Conservation (phyloP, 2,329 filamentous ascomycete genomes). For the Cytospora mali region DNA sequence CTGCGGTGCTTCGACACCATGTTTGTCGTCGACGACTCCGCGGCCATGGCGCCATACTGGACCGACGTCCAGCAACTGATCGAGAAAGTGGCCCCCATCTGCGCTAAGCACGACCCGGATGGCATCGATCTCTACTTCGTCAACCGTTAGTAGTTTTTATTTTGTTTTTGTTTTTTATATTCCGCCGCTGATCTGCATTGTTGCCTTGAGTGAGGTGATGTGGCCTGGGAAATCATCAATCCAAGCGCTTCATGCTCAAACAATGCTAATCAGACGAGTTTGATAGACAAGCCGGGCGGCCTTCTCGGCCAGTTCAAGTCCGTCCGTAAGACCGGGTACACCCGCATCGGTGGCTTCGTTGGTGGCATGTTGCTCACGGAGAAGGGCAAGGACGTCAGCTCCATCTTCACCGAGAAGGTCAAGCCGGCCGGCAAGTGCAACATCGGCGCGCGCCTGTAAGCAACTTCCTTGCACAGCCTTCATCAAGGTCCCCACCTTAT, state of each 20-base stretch:
- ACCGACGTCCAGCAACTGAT: slow-evolving; percentile 15
- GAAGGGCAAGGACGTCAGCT: slow-evolving; percentile 32
- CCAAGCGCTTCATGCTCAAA: background rate
- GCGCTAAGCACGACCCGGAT: slow-evolving; percentile 16
- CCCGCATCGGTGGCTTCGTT: slow-evolving; percentile 30
- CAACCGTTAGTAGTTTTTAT: slow-evolving; percentile 6
- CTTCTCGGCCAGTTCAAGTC: slow-evolving; percentile 22
- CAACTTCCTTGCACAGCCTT: background rate
- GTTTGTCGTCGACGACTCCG: slow-evolving; percentile 21
- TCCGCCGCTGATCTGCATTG: background rate
- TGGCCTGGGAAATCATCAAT: background rate
- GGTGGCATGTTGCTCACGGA: slow-evolving; percentile 26
- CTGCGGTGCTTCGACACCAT: slow-evolving; percentile 22
- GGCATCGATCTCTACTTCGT: slow-evolving; percentile 23
- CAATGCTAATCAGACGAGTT: background rate
- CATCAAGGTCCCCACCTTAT: no score
- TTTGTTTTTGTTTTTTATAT: no score
- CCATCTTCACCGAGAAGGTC: slow-evolving; percentile 32
- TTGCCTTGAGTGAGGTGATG: background rate
- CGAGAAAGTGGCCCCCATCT: slow-evolving; percentile 21
- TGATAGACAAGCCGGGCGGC: slow-evolving; percentile 18
- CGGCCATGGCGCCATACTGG: slow-evolving; percentile 19
- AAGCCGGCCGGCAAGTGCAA: slow-evolving; percentile 35
- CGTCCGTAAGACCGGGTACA: slow-evolving; percentile 29
- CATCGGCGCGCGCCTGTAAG: slow-evolving; percentile 32